A percentile compares a stretch with the other conserved stretches of the same genome.
Conservation (phyloP, 2,329 filamentous ascomycete genomes). For the Albifimbria verrucaria region DNA sequence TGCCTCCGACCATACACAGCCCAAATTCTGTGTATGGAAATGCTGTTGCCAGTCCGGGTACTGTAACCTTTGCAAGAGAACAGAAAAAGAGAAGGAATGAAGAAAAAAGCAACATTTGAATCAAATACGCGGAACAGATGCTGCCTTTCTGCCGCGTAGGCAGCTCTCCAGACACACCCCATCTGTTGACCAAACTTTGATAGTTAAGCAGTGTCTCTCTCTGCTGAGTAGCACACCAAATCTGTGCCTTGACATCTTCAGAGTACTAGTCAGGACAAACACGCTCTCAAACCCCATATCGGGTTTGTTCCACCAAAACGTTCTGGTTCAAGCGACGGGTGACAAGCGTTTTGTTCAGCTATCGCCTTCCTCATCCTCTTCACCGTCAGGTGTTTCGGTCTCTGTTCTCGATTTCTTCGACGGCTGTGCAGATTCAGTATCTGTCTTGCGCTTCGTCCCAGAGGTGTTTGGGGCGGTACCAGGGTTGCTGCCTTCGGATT, state of each 20-base stretch:
- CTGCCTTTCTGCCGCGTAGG: not conserved
- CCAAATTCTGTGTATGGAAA: slow-evolving; percentile 15
- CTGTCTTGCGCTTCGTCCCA: slow-evolving; percentile 60
- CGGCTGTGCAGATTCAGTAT: slow-evolving; percentile 41
- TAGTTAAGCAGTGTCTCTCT: no score
- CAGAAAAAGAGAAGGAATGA: slow-evolving; percentile 14
- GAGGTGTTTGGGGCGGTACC: slow-evolving; percentile 22
- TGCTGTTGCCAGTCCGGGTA: slow-evolving; percentile 37
- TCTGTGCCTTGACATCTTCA: no score
- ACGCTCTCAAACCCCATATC: no score
- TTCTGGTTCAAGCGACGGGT: no score
- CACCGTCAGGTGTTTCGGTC: slow-evolving; percentile 29
- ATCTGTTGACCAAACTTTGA: no score
- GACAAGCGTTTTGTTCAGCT: no score
- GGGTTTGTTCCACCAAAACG: no score
- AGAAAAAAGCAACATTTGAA: slow-evolving; percentile 20
- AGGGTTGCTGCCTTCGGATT: slow-evolving; percentile 24
- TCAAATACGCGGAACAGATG: no score
- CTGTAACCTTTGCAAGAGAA: slow-evolving; percentile 29
- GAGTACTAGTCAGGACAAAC: no score
- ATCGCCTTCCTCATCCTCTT: slow-evolving; percentile 43
- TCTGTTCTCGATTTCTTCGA: slow-evolving; percentile 60
- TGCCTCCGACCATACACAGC: slow-evolving; percentile 20
- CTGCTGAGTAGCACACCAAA: no score
- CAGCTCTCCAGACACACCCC: no score